phyloP scores from a whole-genome alignment of 345 rosid species.

The Citrus sp. region DNA sequence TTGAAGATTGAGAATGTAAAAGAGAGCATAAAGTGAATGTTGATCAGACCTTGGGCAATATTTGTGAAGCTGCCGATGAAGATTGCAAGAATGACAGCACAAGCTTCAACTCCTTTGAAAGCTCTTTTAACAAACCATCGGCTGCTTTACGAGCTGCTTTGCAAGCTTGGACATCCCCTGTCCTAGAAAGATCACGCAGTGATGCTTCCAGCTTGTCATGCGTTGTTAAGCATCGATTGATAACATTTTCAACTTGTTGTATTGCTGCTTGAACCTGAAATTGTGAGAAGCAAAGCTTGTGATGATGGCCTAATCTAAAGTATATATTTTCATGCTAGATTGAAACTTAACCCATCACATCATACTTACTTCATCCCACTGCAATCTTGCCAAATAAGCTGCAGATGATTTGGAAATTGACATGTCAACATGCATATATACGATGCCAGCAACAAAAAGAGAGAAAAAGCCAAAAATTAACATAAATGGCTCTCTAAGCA shows the following conservation, averaged over 20 bases:
- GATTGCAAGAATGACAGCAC: conserved; percentile 62
- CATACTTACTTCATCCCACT: conserved; percentile 86
- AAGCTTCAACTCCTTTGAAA: conserved; percentile 68
- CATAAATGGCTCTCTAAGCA: conserved; percentile 91
- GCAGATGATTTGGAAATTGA: conserved; percentile 94
- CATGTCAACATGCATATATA: conserved; percentile 72
- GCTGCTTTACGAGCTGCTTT: conserved; percentile 80
- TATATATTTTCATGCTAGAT: neutral
- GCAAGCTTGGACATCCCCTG: conserved; percentile 89
- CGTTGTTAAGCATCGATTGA: conserved; percentile 54
- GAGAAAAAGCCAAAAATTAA: conserved; percentile 71
- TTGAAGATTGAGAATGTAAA: conserved; percentile 1
- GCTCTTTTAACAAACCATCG: conserved; percentile 74
- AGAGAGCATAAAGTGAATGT: neutral
- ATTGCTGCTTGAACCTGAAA: conserved; percentile 69
- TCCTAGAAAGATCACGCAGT: conserved; percentile 81
- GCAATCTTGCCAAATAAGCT: conserved; percentile 85
- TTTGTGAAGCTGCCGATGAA: conserved; percentile 62
- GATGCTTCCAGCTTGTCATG: conserved; percentile 93
- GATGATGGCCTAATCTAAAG: neutral
- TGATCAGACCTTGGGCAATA: conserved; percentile 64
- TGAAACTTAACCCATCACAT: neutral
- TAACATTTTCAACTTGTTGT: conserved; percentile 58
- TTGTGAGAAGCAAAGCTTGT: conserved; percentile 2
- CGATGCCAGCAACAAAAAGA: conserved; percentile 69